Evolutionary conservation across 108 stramenopile species (phyloP), one percentile per base, ranked within the genome.

Genomic region (Phaeodactylum tricornutum): DNA sequence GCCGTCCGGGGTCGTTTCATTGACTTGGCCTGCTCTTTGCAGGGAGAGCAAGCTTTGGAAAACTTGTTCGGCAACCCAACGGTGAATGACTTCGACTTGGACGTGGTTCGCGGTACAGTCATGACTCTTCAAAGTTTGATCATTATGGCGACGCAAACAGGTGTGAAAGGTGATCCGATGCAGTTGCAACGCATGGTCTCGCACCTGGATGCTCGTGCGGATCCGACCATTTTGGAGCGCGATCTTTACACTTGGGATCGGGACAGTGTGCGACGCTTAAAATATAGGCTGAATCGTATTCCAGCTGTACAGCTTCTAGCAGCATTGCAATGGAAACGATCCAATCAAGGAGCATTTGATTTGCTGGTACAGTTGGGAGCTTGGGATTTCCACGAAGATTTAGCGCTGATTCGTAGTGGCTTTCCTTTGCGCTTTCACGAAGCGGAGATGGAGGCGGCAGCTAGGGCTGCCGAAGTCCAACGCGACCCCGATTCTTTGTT

Each of bases 321-420:
- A 1, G 40, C 43, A 46, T 37, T 83, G 43, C 63, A 57, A 39
- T 44, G 60, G 19, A 80, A 78, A 46, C 61, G 74, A 43, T 67
- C 71, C 5, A 31, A 78, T 14, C 59, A 71, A 43, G 79, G 85
- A 31, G 85, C 85, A 0, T 74, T 62, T 47, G 79, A 81, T 48
- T 62, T 87, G 31, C 42, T 87, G 43, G 55, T 81, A 0, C 51
- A 54, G 6, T 30, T 87, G 47, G 74, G 79, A 12, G 75, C 59
- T 2, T 87, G 77, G 77, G 37, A 33, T 4, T 32, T 21, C 14
- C 67, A 78, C 51, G 81, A 81, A 48, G 71, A 87, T 47, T 37
- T 75, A 46, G 51, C 71, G 5, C 53, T 87, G 41, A 45, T 87
- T 45, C 72, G 81, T 31, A 80, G 78, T 53, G 85, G 85, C 4